These are phyloP conservation scores for Phytophthora citricola DNA, from an alignment of 352 stramenopile genomes.

Conservation along the genomic window DNA sequence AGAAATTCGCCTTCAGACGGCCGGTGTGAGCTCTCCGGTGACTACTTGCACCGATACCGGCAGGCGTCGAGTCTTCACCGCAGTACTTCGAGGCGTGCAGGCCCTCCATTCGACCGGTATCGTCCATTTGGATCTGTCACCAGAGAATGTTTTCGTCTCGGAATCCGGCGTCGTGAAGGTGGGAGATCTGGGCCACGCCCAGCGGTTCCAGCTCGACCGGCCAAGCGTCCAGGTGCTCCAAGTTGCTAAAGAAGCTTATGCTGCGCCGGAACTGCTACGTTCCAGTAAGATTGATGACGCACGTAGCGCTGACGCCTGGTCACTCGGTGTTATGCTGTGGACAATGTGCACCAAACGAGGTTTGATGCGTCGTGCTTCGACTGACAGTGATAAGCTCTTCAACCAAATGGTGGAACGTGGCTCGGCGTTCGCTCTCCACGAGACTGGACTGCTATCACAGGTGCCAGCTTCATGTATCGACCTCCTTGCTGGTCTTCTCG, in stretches of 20 bases:
- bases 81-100: slow-evolving; percentile 88
- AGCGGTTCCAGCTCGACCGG: slow-evolving; percentile 30
- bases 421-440: slow-evolving; percentile 34
- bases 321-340: slow-evolving; percentile 76
- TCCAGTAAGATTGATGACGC: slow-evolving; percentile 44
- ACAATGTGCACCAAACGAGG: slow-evolving; percentile 69
- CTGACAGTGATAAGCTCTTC: slow-evolving; percentile 61
- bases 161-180: slow-evolving; percentile 79
- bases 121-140: slow-evolving; percentile 94
- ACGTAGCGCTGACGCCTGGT: slow-evolving; percentile 72
- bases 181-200: slow-evolving; percentile 92
- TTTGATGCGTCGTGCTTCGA: slow-evolving; percentile 51
- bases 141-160: slow-evolving; percentile 95
- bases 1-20: slow-evolving; percentile 54
- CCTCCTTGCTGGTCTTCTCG: slow-evolving; percentile 56
- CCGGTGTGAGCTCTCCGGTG: slow-evolving; percentile 39
- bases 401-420: slow-evolving; percentile 42
- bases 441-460: slow-evolving; percentile 29
- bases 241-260: slow-evolving; percentile 74
- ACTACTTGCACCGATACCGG: slow-evolving; percentile 48
- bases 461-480: slow-evolving; percentile 44
- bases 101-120: slow-evolving; percentile 88
- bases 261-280: slow-evolving; percentile 66
- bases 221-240: slow-evolving; percentile 29
- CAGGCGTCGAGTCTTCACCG: slow-evolving; percentile 51